Evolutionary conservation across 2,329 filamentous ascomycete species (phyloP), one percentile per base, ranked within the genome.

Genomic region (Colletotrichum cordylinicola): DNA sequence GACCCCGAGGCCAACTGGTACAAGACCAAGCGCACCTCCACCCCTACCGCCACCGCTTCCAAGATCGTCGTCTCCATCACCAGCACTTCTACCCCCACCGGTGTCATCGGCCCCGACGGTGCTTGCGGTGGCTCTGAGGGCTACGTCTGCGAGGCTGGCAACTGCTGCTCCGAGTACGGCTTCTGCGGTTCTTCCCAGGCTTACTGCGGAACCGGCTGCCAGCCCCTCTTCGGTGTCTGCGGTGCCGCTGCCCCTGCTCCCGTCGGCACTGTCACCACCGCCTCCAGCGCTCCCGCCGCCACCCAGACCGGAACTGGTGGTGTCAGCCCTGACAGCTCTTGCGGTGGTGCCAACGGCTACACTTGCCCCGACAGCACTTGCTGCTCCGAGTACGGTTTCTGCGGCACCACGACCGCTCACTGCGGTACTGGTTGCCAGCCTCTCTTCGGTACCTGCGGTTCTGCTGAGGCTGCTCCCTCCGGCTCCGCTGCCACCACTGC

Each of bases 1-100:
- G 87, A 88, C 77, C 83, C 85, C 5, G 70, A 78, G n/a, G 81
- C 78, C 56, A 89, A 89, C 82, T 89, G 87, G 87, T 89, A 89
- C 80, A 73, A 67, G 61, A 70, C 70, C 55, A 76, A 76, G 66
- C 76, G 76, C 70, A 76, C 76, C 24, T 74, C 74, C 8, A 77
- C 76, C 12, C 76, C 76, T 15, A 70, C 74, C n/a, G 76, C 74
- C 66, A 77, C 76, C 43, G 69, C 70, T 16, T 68, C 70, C 66
- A 69, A 48, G 39, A 67, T 73, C 48, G 66, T 67, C 24, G 52
- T 77, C 62, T 43, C 66, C 70, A 77, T 77, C 37, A 77, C 76
- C 48, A 77, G 76, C 67, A 77, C 74, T n/a, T 56, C 76, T 8
- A 77, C 76, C 18, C 76, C 76, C n/a, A 78, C 77, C 9, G 77